Base-by-base conservation (phyloP, 805 yeast genomes). In the Metschnikowia picachoensis region DNA sequence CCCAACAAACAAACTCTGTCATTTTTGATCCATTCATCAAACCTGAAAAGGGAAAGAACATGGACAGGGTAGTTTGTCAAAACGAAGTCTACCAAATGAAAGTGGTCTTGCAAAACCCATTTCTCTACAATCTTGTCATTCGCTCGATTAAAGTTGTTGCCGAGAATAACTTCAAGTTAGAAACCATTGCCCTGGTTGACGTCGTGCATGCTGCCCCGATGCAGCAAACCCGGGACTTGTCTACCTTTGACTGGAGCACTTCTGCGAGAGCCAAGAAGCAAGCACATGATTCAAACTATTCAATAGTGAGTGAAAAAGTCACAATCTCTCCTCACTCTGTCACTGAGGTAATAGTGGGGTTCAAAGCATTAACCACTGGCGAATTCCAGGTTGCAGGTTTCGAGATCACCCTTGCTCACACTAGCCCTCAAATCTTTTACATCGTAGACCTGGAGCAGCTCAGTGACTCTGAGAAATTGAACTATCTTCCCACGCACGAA, bases 51-150 rank as follows among this genome's bases (percentile, higher is more conserved):
- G 58, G 70, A 15, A 53, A 81, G 7, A 82, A 82, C 14, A 78
- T 78, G 52, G 86, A 82, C 30, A 51, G 53, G 28, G 48, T 70
- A 3, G 49, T 70, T 10, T 64, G 72, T 17, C 60, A 60, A 30
- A 65, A 66, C 41, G 96, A 89, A 43, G 69, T 77, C 4, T 76
- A 79, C 11, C 85, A 80, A 46, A 68, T 86, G 14, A 60, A 68
- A 6, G 66, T 87, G 2, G 66, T 71, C 3, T 57, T 91, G 8
- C 90, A 85, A 58, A 92, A 92, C 60, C 96, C 96, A 8, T 88
- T 80, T 65, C 77, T 78, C 6, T 88, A 87, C 62, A 88, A 84
- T 35, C 67, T 91, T 12, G 82, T 79, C 33, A 66, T 91, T 5
- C 68, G 71, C 15, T 75, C 75, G 29, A 58, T 85, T 3, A 57